Base-by-base conservation (phyloP, 768 basidiomycete species). In the Nidularia sp. region DNA sequence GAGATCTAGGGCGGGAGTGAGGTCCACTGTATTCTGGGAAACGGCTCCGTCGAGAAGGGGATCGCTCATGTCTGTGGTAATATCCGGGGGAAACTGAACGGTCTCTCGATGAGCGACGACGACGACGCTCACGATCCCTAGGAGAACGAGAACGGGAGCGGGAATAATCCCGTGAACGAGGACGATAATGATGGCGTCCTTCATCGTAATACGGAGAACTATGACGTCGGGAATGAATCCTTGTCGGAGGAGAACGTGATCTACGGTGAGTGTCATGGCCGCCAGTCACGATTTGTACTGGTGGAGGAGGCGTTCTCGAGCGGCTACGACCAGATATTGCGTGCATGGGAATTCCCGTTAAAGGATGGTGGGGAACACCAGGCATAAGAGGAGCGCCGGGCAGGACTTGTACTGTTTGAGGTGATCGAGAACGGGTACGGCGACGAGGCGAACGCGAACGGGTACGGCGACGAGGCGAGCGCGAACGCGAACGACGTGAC, bases 391-490 rank as follows among this genome's bases (percentile, higher is more conserved):
- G 22, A 22, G 9, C 44, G 5, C 44, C 25, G 10, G 39, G 39
- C 15, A 41, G 49, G 49, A 13, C 53, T 49, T 10, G 61, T 34
- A 5, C 53, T 41, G 25, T 25, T 25, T 25, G 25, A 25, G 25
- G n/a, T 8, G 53, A 52, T 13, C 52, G 52, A 50, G 48, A 51
- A 15, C 49, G 51, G 9, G 55, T 59, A 34, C 47, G 46, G 36
- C 45, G 47, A 34, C 45, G 49, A 34, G 49, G 50, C 48, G 57
- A 63, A 18, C 55, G 62, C 25, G 60, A 60, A 45, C 63, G 61
- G 42, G 62, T 8, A 48, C 3, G 48, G 43, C 34, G 53, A 5
- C 48, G 54, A 48, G 50, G 59, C 13, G 53, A 50, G 13, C 48
- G 60, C 15, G 57, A 53, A 45, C 46, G 54, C 5, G 55, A 60